Conservation (phyloP, 306 rosid species). For the Parietaria judaica region DNA sequence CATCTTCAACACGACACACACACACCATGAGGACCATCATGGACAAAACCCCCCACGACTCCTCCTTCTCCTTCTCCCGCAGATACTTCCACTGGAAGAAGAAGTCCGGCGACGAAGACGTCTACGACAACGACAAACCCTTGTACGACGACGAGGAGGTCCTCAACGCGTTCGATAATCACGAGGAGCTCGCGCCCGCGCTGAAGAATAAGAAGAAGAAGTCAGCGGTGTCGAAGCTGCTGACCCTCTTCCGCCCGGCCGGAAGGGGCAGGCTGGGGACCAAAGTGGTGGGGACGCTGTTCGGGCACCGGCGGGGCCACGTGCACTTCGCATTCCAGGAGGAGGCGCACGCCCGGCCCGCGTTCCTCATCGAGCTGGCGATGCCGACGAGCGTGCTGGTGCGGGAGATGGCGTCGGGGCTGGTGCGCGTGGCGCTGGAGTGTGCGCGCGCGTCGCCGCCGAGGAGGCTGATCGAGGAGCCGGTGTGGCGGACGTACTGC, state of each 20-base stretch:
- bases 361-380: constrained; percentile 56
- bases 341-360: constrained; percentile 41
- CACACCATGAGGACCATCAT: constrained; percentile 51
- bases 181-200: constrained; percentile 20
- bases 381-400: constrained; percentile 68
- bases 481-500: constrained; percentile 65
- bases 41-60: constrained; percentile 63
- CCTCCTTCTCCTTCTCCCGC: constrained; percentile 81
- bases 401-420: constrained; percentile 83
- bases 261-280: constrained; percentile 27
- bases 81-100: constrained; percentile 73
- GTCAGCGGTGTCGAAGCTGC: constrained; percentile 36
- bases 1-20: neutral
- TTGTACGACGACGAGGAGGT: constrained; percentile 37
- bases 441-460: constrained; percentile 33
- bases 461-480: constrained; percentile 42
- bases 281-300: constrained; percentile 64
- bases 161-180: constrained; percentile 18
- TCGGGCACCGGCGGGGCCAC: constrained; percentile 71
- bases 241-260: constrained; percentile 18
- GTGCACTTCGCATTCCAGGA: constrained; percentile 70
- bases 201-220: constrained; percentile 28
- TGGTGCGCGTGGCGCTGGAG: constrained; percentile 70
- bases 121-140: constrained; percentile 29
- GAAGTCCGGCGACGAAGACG: constrained; percentile 36